Conservation (phyloP, 2,329 filamentous ascomycete genomes). For the Xylaria sp. region DNA sequence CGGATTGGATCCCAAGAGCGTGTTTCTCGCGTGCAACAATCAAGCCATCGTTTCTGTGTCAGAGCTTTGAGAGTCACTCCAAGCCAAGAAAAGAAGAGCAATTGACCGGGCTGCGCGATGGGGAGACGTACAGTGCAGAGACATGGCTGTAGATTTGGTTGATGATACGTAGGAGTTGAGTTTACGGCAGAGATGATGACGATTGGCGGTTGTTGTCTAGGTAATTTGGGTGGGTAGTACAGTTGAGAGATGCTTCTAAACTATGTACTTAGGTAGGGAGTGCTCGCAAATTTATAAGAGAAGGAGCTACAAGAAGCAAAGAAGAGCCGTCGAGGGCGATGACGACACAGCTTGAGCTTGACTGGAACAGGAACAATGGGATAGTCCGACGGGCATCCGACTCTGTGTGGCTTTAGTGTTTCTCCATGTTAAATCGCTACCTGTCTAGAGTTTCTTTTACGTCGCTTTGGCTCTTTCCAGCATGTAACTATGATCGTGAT, state of each 20-base stretch:
- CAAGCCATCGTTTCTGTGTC: background rate
- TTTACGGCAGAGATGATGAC: background rate
- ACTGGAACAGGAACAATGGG: slow-evolving; percentile 36
- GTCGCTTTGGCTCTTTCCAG: slow-evolving; percentile 15
- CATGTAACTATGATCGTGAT: slow-evolving; percentile 37
- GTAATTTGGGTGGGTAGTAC: slow-evolving; percentile 25
- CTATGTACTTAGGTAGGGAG: too few species aligned
- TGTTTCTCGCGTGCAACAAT: background rate
- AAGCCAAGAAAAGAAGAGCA: background rate
- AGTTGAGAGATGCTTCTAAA: slow-evolving; percentile 2
- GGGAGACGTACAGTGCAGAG: slow-evolving; percentile 66
- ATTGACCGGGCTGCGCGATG: background rate
- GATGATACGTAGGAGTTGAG: slow-evolving; percentile 28
- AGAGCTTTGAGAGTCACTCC: background rate
- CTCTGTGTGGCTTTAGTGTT: background rate
- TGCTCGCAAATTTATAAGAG: slow-evolving; percentile 31
- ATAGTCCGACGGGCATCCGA: slow-evolving; percentile 29
- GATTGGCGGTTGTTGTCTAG: background rate
- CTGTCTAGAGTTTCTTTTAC: background rate
- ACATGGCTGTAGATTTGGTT: slow-evolving; percentile 57
- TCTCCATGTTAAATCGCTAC: background rate
- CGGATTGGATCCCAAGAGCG: background rate
- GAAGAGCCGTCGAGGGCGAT: slow-evolving; percentile 31
- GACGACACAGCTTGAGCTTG: slow-evolving; percentile 34
- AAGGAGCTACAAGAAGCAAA: slow-evolving; percentile 9